Percentiles rank a stretch among this genome's conserved stretches.
Evolutionary conservation across 495 filamentous ascomycete genomes (phyloP).

Genomic region (Jackrogersella minutella): DNA sequence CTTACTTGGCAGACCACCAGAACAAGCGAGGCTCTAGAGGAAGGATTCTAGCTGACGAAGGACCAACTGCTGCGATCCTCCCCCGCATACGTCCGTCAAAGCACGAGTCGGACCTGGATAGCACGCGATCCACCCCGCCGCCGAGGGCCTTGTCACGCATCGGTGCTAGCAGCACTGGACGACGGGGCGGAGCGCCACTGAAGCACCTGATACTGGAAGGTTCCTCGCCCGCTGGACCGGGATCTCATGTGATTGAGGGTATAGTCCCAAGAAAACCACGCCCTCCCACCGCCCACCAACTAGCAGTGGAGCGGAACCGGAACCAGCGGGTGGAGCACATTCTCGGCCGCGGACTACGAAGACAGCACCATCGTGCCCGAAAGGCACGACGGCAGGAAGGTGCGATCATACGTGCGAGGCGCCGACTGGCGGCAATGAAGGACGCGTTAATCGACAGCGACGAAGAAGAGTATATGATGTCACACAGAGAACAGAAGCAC

Average conservation of each 20-base stretch:
- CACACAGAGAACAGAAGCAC: conserved; percentile 26
- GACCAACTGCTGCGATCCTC: conserved; percentile 63
- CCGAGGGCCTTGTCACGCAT: conserved; percentile 57
- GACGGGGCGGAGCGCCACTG: conserved; percentile 57
- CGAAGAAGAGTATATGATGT: conserved; percentile 64
- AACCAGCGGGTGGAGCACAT: conserved; percentile 88
- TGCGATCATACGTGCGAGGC: conserved; percentile 71
- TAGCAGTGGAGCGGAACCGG: conserved; percentile 89
- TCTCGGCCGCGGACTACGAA: conserved; percentile 75
- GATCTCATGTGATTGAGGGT: conserved; percentile 50
- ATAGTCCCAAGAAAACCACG: conserved; percentile 64
- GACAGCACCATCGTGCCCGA: conserved; percentile 67
- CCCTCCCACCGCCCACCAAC: conserved; percentile 89
- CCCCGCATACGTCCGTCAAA: conserved; percentile 62
- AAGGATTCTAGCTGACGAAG: conserved; percentile 58
- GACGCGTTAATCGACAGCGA: conserved; percentile 83
- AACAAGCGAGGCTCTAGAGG: conserved; percentile 52
- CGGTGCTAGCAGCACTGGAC: conserved; percentile 48
- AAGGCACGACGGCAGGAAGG: conserved; percentile 67
- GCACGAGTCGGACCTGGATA: conserved; percentile 66
- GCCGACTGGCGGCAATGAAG: conserved; percentile 69
- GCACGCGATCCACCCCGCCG: conserved; percentile 65
- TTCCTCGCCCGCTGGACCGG: conserved; percentile 57
- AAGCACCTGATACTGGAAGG: conserved; percentile 61
- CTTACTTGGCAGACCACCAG: conserved; percentile 58